These are phyloP conservation scores for Azolla pinnata DNA, from an alignment of 75 land plant genomes.

Conservation along the genomic window DNA sequence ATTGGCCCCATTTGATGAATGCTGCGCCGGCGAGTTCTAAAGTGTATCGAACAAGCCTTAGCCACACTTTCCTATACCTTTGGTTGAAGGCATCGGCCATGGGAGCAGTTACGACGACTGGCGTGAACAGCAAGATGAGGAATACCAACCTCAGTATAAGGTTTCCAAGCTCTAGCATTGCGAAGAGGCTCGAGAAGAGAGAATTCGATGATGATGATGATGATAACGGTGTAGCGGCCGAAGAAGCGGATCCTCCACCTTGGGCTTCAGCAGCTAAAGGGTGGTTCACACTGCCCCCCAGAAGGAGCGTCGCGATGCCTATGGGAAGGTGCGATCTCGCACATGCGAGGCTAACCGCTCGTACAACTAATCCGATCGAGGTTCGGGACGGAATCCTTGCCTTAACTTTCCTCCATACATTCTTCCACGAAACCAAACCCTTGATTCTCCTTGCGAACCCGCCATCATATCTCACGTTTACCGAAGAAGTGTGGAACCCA, in stretches of 20 bases:
- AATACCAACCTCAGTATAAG: conserved; percentile 37
- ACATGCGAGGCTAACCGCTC: conserved; percentile 49
- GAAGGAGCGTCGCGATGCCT: conserved; percentile 41
- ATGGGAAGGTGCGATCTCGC: conserved; percentile 49
- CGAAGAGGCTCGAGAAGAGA: conserved; percentile 17
- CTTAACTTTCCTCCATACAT: no score
- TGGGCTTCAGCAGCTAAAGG: background rate
- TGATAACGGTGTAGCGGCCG: background rate
- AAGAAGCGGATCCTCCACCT: background rate
- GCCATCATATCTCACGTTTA: no score
- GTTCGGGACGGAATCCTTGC: no score
- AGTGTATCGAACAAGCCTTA: conserved; percentile 41
- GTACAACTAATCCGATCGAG: conserved; percentile 23
- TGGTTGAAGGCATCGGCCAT: conserved; percentile 42
- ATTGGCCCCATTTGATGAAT: conserved; percentile 91
- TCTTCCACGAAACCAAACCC: no score
- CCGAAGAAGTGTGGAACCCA: no score
- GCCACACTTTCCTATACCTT: conserved; percentile 46
- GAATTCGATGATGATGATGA: no score
- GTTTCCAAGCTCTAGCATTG: conserved; percentile 37
- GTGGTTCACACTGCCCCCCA: no score
- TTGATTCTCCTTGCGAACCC: no score
- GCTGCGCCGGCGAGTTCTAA: conserved; percentile 83
- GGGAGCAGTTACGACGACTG: conserved; percentile 56
- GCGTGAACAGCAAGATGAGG: conserved; percentile 45